Base-by-base conservation (phyloP, 2,329 filamentous ascomycete species). In the Alternaria triticina region DNA sequence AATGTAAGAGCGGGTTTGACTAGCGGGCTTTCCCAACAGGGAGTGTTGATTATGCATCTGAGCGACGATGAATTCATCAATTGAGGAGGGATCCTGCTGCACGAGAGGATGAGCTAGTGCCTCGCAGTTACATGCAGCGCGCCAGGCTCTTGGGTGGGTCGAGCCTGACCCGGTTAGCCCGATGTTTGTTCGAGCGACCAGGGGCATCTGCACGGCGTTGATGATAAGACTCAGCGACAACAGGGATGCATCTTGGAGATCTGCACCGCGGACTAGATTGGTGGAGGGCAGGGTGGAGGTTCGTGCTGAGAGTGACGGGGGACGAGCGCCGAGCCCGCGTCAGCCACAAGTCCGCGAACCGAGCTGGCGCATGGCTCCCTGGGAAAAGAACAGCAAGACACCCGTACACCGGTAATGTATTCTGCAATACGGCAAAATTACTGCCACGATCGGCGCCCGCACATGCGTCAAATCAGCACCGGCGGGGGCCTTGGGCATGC, bases 31-130 rank as follows among this genome's bases (percentile, higher is more conserved):
- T 69, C 72, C 75, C 69, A 75, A 75, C 68, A 61, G 69, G 69
- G 74, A 67, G 58, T 47, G 60, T 70, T 67, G 72, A 71, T 74
- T 76, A 74, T 75, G 74, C 75, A 74, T 70, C 66, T 71, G 71
- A 71, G 69, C 70, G 71, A 72, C 74, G 67, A 76, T 74, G 73
- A 75, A 76, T 72, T 74, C 75, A 74, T 77, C 73, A 72, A 75
- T 68, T 70, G 70, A 72, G 65, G 68, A 67, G 65, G 59, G 69
- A 68, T 68, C 62, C 71, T 71, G 73, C 70, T 71, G 72, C 65
- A 70, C 65, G 68, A 76, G 70, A 65, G 71, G 57, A 72, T 72
- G 70, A 65, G 67, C 74, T 75, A 77, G 73, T 72, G 72, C 73
- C 66, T 74, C 72, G 70, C 71, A 72, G 72, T 74, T 72, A 72